Percentiles rank a stretch among this genome's conserved stretches.
Evolutionary conservation across 345 rosid species (phyloP).

Genomic region (Mallotus nudiflorus): DNA sequence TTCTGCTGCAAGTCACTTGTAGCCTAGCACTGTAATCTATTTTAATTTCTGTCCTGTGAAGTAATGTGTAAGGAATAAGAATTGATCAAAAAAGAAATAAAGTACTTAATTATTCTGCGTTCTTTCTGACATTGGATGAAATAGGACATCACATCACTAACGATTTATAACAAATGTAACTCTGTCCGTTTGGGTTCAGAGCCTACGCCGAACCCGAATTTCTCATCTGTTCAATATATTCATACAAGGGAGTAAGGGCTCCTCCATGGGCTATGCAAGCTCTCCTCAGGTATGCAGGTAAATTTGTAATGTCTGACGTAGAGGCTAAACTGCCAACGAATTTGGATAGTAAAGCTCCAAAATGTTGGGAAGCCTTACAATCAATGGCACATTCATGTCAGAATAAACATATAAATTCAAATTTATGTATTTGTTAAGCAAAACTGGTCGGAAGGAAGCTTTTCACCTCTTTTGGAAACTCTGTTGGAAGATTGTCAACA

Average conservation of each 20-base stretch:
- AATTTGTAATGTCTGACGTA: constrained; percentile 41
- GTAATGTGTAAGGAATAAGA: neutral
- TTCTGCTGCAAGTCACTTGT: neutral
- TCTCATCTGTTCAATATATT: constrained; percentile 81
- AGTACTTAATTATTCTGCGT: neutral
- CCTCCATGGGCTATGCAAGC: constrained; percentile 88
- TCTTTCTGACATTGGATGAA: neutral
- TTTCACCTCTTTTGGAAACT: constrained; percentile 87
- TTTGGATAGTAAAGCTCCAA: constrained; percentile 74
- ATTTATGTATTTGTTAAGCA: neutral
- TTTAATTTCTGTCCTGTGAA: neutral
- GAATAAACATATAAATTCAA: neutral
- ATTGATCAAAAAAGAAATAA: neutral
- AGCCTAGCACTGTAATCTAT: neutral
- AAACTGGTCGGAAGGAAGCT: neutral
- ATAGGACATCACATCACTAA: neutral
- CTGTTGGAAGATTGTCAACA: constrained; percentile 86
- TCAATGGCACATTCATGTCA: constrained; percentile 15
- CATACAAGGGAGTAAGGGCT: constrained; percentile 61
- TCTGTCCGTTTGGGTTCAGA: neutral
- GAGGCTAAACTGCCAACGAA: constrained; percentile 75
- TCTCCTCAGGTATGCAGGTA: constrained; percentile 73
- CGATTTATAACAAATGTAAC: neutral
- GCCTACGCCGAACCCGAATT: constrained; percentile 10
- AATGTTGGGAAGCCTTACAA: constrained; percentile 83